Percentiles rank a stretch among this genome's conserved stretches.
phyloP scores from a whole-genome alignment of 2,329 filamentous ascomycete species.

The Monilinia aucupariae region DNA sequence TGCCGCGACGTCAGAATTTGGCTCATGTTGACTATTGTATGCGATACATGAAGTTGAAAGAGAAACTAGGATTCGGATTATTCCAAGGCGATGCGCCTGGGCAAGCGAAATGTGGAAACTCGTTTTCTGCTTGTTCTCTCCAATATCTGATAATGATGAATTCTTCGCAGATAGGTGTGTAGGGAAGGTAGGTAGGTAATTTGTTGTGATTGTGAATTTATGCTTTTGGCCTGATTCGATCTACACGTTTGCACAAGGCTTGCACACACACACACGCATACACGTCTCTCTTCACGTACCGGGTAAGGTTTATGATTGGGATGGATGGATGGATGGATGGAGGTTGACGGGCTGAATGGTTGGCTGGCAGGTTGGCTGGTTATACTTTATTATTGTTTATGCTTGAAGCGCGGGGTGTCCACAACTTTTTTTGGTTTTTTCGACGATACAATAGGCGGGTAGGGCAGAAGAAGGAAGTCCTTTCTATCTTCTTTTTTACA shows the following conservation, averaged over 20 bases:
- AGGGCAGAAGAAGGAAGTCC: neutral
- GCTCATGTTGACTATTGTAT: conserved; percentile 52
- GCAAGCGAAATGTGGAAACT: conserved; percentile 13
- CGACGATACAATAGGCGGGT: neutral
- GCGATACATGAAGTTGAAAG: conserved; percentile 17
- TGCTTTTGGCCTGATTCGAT: conserved; percentile 8
- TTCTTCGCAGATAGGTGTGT: neutral
- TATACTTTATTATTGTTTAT: conserved; percentile 3
- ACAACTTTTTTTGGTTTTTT: conserved; percentile 4
- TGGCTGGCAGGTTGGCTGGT: neutral
- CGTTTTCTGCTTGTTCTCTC: neutral
- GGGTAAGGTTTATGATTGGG: neutral
- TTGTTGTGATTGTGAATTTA: conserved; percentile 16
- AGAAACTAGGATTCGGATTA: neutral
- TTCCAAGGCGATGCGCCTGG: conserved; percentile 26
- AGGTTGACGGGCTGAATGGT: too few relatives aligned
- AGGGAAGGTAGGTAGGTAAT: too few relatives aligned
- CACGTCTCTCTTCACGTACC: conserved; percentile 1
- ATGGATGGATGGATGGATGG: neutral
- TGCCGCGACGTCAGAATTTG: conserved; percentile 71
- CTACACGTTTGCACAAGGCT: conserved; percentile 12
- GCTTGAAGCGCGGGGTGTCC: conserved; percentile 15
- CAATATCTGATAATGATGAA: conserved; percentile 6
- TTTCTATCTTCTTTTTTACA: neutral
- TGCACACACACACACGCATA: conserved; percentile 11